Base-by-base conservation (phyloP, 2,329 filamentous ascomycete genomes). In the Colletotrichum shisoi region DNA sequence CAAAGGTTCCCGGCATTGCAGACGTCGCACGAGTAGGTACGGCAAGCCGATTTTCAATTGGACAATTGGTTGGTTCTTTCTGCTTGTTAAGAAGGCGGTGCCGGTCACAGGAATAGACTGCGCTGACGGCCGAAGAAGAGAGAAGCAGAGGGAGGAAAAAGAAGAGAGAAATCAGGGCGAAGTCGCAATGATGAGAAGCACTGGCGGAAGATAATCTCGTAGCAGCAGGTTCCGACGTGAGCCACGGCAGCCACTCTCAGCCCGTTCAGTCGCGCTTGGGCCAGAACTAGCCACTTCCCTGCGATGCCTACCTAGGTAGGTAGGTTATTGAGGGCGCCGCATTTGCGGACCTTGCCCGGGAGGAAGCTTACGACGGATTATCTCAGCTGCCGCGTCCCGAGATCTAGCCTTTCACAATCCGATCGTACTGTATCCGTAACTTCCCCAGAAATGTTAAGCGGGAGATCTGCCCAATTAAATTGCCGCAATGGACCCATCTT, bases 1-100 rank as follows among this genome's bases (percentile, higher is more conserved):
- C 64, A 68, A 63, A 63, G 53, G 56, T 68, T 60, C 62, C 54
- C 54, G 37, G 64, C 64, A 69, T 69, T 51, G 67, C 54, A 69
- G 52, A 42, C 49, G 66, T 62, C 57, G 66, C 57, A 57, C 57
- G 44, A 54, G 24, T 9, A 58, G 44, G 24, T 39, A 59, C 42
- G 37, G 34, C 54, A 51, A 60, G 34, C 31, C 42, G 12, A 44
- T 37, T 27, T 39, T 62, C 61, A 24, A 65, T 60, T 60, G 45
- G 19, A 40, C 62, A 62, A 59, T 61, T 39, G 48, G 7, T 34
- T 13, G 11, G 44, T 27, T 13, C 3, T 19, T 57, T 42, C 17
- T 34, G 31, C 7, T 17, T 17, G 12, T 11, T 40, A 13, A 13
- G 7, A 24, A 17, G 12, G n/a, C 19, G 31, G n/a, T 39, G 31